Evolutionary conservation across 169 alveolate species (phyloP).

Genomic region (Plasmodium billcollinsi): DNA sequence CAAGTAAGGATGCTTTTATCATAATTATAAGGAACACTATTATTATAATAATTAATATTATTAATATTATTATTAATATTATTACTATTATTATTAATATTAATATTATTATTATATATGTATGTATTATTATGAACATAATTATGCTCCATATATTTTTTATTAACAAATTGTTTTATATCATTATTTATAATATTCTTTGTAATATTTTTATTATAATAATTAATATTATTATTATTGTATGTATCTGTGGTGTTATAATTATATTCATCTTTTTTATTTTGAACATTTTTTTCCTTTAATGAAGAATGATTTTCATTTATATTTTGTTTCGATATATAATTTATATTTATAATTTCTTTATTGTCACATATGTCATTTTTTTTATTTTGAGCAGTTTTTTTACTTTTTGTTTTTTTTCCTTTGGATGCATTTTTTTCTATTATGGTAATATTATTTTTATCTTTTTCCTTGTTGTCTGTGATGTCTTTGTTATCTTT

Average conservation of each 20-base stretch:
- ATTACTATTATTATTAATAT: background rate
- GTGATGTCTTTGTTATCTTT: no score
- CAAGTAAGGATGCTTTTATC: background rate
- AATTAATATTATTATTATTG: conserved; percentile 21
- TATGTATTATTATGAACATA: background rate
- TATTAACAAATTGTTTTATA: conserved; percentile 5
- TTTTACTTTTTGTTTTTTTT: no score
- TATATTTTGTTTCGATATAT: background rate
- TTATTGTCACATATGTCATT: no score
- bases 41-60: background rate
- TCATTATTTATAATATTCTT: background rate
- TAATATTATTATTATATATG: background rate
- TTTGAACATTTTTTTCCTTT: conserved; percentile 5
- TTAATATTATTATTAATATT: background rate
- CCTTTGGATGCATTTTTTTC: no score
- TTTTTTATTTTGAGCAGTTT: no score
- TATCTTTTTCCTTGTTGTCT: no score
- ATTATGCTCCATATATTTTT: conserved; percentile 3
- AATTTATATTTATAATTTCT: conserved; percentile 1
- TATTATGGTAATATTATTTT: no score
- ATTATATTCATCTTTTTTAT: conserved; percentile 3
- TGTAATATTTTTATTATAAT: background rate
- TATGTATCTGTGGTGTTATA: background rate
- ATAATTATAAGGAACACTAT: background rate
- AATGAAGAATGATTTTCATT: background rate